Evolutionary conservation across 2,329 filamentous ascomycete species (phyloP), one percentile per base, ranked within the genome.

Genomic region (Coniochaeta ligniaria): DNA sequence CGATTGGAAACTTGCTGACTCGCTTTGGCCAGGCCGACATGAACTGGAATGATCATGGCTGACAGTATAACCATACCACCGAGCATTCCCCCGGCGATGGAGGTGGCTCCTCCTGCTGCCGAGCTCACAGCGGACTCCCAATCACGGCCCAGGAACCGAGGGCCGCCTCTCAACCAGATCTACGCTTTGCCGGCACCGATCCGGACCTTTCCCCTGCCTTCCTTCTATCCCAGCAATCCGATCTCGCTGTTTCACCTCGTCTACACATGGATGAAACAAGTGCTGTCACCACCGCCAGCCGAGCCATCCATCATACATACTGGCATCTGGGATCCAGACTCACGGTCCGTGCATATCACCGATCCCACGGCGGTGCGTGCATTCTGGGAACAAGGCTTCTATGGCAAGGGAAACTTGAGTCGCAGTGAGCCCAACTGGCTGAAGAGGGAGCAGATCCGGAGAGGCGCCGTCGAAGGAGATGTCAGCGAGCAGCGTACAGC

Each of bases 341-440:
- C 92, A 3, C 85, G 88, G 33, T 95, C 92, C 0, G 83, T 99
- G 17, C 91, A 96, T 71, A 82, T 99, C 60, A 91, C 86, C 20
- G 89, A 97, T 72, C 79, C 86, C 28, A 80, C 81, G 60, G 88
- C 91, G 3, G 88, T 96, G 63, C 83, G 89, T 60, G 91, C 88
- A 1, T 75, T 99, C 26, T 99, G 96, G 95, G 91, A 96, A 74
- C 91, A 96, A 77, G 95, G 95, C 6, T 99, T 99, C 75, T 99
- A 94, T 74, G 96, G 96, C 56, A 97, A 97, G 74, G 95, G 95
- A 52, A 94, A 81, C 67, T 78, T 98, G 61, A 97, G 93, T 77
- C 86, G 96, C 68, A 97, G 93, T 79, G 94, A 99, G 73, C 94
- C 94, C 3, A 95, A 87, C 66, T 99, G 95, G 95, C 74, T 96